These are phyloP conservation scores for Rhizopogon salebrosus DNA, from an alignment of 768 basidiomycete genomes.

Conservation along the genomic window DNA sequence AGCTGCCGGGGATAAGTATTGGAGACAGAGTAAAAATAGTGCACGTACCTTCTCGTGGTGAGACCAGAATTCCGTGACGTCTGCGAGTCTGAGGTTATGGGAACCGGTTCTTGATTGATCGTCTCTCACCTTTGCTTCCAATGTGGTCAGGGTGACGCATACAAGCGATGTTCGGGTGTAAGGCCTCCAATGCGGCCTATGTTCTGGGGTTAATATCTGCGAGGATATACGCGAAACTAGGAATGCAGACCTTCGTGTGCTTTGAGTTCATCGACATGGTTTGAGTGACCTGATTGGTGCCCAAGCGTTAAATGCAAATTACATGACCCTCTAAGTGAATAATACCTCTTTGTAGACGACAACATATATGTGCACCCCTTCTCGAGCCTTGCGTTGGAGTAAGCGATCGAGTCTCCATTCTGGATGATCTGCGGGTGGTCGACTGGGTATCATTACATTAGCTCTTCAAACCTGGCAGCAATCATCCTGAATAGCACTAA, in stretches of 20 bases:
- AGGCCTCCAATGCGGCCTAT: conserved; percentile 67
- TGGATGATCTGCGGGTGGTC: conserved; percentile 79
- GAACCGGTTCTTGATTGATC: not conserved
- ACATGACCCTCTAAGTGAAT: not conserved
- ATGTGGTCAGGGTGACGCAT: conserved; percentile 92
- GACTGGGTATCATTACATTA: conserved; percentile 24
- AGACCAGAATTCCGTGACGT: conserved; percentile 82
- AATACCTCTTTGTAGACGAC: conserved; percentile 91
- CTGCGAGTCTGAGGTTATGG: conserved; percentile 28
- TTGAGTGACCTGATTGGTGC: conserved; percentile 61
- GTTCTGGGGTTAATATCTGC: not conserved
- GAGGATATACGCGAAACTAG: not conserved
- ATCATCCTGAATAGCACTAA: conserved; percentile 1
- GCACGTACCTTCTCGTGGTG: conserved; percentile 75
- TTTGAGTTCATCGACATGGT: conserved; percentile 87
- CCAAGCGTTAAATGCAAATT: not conserved
- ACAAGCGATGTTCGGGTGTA: conserved; percentile 84
- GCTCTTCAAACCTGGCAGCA: not conserved
- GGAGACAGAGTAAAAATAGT: not conserved
- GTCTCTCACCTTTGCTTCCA: conserved; percentile 56
- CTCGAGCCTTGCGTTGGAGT: conserved; percentile 80
- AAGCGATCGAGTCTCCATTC: conserved; percentile 89
- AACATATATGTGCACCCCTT: conserved; percentile 90
- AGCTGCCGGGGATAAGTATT: conserved; percentile 31
- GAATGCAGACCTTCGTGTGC: conserved; percentile 65